Base-by-base conservation (phyloP, 106 monocot genomes). In the Posidonia australis region DNA sequence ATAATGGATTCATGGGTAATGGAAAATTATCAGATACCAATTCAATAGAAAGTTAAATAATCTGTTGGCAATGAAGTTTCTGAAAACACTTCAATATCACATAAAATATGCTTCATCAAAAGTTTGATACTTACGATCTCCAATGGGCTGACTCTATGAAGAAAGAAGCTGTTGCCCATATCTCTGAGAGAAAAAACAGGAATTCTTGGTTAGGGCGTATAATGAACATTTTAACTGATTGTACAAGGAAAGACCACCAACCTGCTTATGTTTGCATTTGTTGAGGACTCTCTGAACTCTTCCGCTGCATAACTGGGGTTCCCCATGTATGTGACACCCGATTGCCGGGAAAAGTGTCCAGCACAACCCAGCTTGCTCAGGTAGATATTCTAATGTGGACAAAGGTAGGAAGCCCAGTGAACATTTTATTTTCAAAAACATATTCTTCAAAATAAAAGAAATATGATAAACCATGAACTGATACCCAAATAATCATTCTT, bases 351-450 rank as follows among this genome's bases (percentile, higher is more conserved):
- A 62, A 46, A 70, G 42, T 63, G 63, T 9, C 77, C 73, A 46
- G 57, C 64, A 63, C 74, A 77, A 16, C 79, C 66, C 42, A 64
- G 67, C 52, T 64, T 58, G 71, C 86, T 86, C 23, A 86, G 46
- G 51, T 86, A 86, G 43, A 79, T 82, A 80, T 77, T 71, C 86
- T 86, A 72, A 51, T 62, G 41, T 67, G 25, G 43, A 64, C 5
- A 64, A 47, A 24, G 42, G 16, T 22, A 14, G 24, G 18, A 9
- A 64, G 16, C 19, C 16, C 11, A 64, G 24, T 4, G 5, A 14
- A 26, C 19, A 23, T 16, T 14, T 26, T 1, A 14, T 18, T 36
- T 36, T 36, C 2, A 36, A 2, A 36, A 36, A n/a, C n/a, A 36
- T 29, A 58, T 26, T 12, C 53, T 24, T 9, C 49, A 54, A 54